These are phyloP conservation scores for Rhodosporidiobolus odoratus DNA, from an alignment of 768 basidiomycete species.

Conservation along the genomic window DNA sequence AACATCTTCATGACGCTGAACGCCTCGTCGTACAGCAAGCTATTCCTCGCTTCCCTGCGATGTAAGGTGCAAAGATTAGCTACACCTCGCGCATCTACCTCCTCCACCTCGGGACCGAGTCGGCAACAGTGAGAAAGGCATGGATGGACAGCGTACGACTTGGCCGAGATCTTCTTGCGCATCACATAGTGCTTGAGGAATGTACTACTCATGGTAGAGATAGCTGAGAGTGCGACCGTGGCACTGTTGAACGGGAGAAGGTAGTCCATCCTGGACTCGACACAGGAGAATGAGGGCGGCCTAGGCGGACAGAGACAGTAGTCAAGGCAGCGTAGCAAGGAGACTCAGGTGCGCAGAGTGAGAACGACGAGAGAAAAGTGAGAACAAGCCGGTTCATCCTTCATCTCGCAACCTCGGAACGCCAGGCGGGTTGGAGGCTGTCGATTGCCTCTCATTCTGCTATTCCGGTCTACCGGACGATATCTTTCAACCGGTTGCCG, in stretches of 20 bases:
- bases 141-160: constrained; percentile 4
- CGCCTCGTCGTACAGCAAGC: constrained; percentile 67
- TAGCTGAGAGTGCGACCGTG: constrained; percentile 17
- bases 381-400: no score
- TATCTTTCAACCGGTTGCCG: no score
- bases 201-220: constrained; percentile 33
- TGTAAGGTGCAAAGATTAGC: not conserved
- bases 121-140: not conserved
- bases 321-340: not conserved
- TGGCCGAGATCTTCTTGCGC: constrained; percentile 38
- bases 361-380: no score
- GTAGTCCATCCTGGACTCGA: constrained; percentile 22
- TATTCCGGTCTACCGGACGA: no score
- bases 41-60: constrained; percentile 56
- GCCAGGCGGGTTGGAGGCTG: no score
- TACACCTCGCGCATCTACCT: not conserved
- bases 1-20: constrained; percentile 70
- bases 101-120: no score
- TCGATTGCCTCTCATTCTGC: no score
- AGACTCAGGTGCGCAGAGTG: no score
- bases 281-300: not conserved
- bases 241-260: constrained; percentile 33
- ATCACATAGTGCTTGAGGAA: constrained; percentile 46
- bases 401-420: no score
- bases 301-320: not conserved